Conservation (phyloP, 1,139 yeast genomes). For the Lodderomyces margitis region DNA sequence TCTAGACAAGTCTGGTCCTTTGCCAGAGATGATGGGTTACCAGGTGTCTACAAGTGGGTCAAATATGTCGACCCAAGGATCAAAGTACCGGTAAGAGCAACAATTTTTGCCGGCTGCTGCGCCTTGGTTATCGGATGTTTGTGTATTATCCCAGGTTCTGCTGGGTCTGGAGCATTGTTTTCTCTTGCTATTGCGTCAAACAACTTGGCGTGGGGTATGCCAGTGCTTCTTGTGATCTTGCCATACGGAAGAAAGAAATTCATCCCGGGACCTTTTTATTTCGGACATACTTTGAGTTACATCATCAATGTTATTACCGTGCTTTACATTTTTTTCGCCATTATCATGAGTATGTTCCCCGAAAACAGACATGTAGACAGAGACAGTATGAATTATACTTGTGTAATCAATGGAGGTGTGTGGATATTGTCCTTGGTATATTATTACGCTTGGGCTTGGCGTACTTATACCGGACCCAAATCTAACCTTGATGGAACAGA, state of each 20-base stretch:
- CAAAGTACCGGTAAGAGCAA: conserved; percentile 59
- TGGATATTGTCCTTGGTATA: conserved; percentile 30
- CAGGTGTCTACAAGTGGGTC: conserved; percentile 40
- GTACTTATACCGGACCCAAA: conserved; percentile 31
- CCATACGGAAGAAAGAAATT: conserved; percentile 37
- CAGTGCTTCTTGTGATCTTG: conserved; percentile 36
- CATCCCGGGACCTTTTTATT: conserved; percentile 63
- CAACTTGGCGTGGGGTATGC: conserved; percentile 22
- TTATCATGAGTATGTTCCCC: conserved; percentile 41
- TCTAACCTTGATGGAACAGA: conserved; percentile 46
- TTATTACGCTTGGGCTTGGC: conserved; percentile 28
- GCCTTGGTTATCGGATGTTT: conserved; percentile 42
- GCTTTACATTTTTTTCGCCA: conserved; percentile 28
- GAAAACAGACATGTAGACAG: conserved; percentile 24
- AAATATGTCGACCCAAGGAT: conserved; percentile 55
- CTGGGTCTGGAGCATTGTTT: conserved; percentile 49
- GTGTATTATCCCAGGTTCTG: conserved; percentile 45
- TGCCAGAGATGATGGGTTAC: conserved; percentile 46
- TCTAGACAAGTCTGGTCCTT: conserved; percentile 40
- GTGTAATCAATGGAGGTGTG: conserved; percentile 32
- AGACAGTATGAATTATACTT: conserved; percentile 35
- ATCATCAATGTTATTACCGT: conserved; percentile 25
- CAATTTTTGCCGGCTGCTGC: conserved; percentile 53
- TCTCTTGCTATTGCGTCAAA: conserved; percentile 50
- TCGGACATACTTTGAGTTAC: conserved; percentile 52